Evolutionary conservation across 805 yeast genomes (phyloP).

Genomic region (Lipomyces orientalis): DNA sequence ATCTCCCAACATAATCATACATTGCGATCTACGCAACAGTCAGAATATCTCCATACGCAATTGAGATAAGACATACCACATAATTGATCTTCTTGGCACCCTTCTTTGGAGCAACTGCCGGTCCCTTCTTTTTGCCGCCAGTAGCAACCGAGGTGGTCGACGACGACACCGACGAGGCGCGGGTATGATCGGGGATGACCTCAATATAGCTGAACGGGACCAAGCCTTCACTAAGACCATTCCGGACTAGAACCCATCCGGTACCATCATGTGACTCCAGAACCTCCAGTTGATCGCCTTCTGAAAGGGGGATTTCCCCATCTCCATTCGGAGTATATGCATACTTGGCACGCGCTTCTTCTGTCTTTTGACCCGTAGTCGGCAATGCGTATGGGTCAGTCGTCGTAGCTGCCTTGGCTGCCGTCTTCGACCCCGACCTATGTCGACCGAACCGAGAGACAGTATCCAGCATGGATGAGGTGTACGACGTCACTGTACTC

Average conservation of each 20-base stretch:
- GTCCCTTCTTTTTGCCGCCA: conserved; percentile 60
- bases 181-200: conserved; percentile 30
- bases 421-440: conserved; percentile 21
- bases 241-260: conserved; percentile 85
- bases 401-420: conserved; percentile 8
- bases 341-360: conserved; percentile 61
- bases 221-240: conserved; percentile 65
- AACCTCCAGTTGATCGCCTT: conserved; percentile 67
- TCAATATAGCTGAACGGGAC: conserved; percentile 86
- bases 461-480: conserved; percentile 29
- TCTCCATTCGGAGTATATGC: conserved; percentile 69
- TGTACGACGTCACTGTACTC: conserved; percentile 24
- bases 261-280: conserved; percentile 80
- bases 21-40: conserved; percentile 56
- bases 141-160: conserved; percentile 33
- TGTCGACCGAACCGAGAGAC: conserved; percentile 30
- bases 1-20: conserved; percentile 78
- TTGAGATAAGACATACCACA: conserved; percentile 41
- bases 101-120: conserved; percentile 78
- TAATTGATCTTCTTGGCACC: conserved; percentile 70
- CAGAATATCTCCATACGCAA: background rate
- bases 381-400: conserved; percentile 27
- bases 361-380: conserved; percentile 14
- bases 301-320: conserved; percentile 70
- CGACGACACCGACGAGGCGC: conserved; percentile 37